A percentile compares a stretch with the other conserved stretches of the same genome.
Evolutionary conservation across 129 eudicot genomes (phyloP).

Genomic region (Silybum marianum): DNA sequence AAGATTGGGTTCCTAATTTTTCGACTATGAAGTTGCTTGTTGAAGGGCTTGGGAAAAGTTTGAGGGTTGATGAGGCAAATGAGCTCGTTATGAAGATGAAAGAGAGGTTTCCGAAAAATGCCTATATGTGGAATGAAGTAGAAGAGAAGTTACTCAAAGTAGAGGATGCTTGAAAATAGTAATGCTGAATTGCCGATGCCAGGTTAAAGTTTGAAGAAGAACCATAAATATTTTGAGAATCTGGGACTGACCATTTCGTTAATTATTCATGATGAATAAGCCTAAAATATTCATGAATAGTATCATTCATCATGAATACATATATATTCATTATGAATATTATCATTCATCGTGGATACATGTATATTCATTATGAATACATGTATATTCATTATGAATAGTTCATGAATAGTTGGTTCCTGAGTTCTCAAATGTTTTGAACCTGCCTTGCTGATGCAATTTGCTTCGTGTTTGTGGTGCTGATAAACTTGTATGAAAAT

Average conservation of each 20-base stretch:
- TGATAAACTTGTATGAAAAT: constrained; percentile 20
- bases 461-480: neutral
- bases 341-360: too few relatives aligned
- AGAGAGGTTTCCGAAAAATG: constrained; percentile 57
- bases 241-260: neutral
- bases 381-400: neutral
- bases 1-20: constrained; percentile 72
- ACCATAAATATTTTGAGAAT: neutral
- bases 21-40: constrained; percentile 79
- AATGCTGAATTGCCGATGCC: constrained; percentile 3
- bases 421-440: neutral
- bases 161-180: constrained; percentile 31
- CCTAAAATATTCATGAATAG: neutral
- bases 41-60: constrained; percentile 59
- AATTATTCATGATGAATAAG: neutral
- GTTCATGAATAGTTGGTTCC: neutral
- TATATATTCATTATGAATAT: too few relatives aligned
- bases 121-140: constrained; percentile 63
- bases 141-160: constrained; percentile 53
- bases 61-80: constrained; percentile 60
- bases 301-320: neutral
- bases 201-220: neutral
- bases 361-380: too few relatives aligned
- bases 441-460: constrained; percentile 1
- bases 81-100: constrained; percentile 55